Conservation (phyloP, 2,329 filamentous ascomycete genomes). For the Aureobasidium musti region DNA sequence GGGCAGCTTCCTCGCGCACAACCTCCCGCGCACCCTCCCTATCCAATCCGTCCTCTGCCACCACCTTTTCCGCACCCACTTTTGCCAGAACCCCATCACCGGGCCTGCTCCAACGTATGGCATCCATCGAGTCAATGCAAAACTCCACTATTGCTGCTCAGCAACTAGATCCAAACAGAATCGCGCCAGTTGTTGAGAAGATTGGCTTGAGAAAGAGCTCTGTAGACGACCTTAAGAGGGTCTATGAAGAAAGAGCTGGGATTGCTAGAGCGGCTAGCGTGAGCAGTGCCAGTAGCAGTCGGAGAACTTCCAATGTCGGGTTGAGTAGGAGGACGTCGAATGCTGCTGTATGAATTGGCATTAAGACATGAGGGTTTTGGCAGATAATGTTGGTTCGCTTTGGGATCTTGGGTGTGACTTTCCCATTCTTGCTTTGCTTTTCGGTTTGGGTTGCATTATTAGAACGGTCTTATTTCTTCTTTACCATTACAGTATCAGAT, state of each 20-base stretch:
- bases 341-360: background rate
- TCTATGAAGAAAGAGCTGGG: conserved; percentile 52
- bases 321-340: conserved; percentile 2
- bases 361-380: too few relatives aligned
- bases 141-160: background rate
- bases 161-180: background rate
- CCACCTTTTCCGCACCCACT: background rate
- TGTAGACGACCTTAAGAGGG: conserved; percentile 51
- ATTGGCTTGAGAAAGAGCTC: conserved; percentile 49
- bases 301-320: background rate
- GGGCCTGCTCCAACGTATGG: conserved; percentile 51
- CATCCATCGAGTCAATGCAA: conserved; percentile 44
- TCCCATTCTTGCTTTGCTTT: background rate
- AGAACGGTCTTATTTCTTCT: background rate
- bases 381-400: background rate
- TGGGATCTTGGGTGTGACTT: background rate
- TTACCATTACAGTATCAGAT: background rate
- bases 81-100: conserved; percentile 43
- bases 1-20: conserved; percentile 31
- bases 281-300: background rate
- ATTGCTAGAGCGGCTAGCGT: conserved; percentile 22
- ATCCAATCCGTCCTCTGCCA: background rate
- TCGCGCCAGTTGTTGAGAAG: conserved; percentile 12
- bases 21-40: conserved; percentile 11
- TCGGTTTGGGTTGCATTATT: background rate